A percentile compares a stretch with the other conserved stretches of the same genome.
phyloP scores from a whole-genome alignment of 1,139 yeast genomes.

The Saccharomyces hybrid region DNA sequence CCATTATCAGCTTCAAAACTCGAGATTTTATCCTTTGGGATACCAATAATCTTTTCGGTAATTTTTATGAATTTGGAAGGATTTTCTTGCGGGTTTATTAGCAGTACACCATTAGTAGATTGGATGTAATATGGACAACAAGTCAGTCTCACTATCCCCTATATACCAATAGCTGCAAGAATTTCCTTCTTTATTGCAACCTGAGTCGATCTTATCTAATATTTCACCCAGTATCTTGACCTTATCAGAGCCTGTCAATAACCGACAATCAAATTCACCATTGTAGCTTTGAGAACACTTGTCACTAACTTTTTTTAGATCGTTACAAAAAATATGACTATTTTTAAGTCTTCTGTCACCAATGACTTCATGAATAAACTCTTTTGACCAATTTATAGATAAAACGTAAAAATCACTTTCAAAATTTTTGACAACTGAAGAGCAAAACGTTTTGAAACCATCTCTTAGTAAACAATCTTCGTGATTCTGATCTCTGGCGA shows the following conservation, averaged over 20 bases:
- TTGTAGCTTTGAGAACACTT: conserved; percentile 10
- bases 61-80: conserved; percentile 16
- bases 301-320: conserved; percentile 9
- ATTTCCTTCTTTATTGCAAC: background rate
- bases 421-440: background rate
- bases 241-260: conserved; percentile 28
- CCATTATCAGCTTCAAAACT: conserved; percentile 4
- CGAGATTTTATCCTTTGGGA: conserved; percentile 4
- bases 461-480: conserved; percentile 7
- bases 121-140: conserved; percentile 24
- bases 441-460: conserved; percentile 13
- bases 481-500: conserved; percentile 5
- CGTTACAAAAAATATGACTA: conserved; percentile 21
- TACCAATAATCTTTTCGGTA: conserved; percentile 12
- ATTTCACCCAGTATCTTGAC: conserved; percentile 11
- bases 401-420: conserved; percentile 15
- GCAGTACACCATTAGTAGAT: conserved; percentile 21
- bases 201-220: background rate
- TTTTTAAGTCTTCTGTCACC: conserved; percentile 4
- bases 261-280: conserved; percentile 22
- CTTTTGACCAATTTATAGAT: conserved; percentile 29
- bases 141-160: conserved; percentile 31
- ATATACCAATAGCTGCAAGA: conserved; percentile 21
- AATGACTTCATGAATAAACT: conserved; percentile 20
- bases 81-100: conserved; percentile 26